These are phyloP conservation scores for Syzygium grande DNA, from an alignment of 345 rosid genomes.

Conservation along the genomic window DNA sequence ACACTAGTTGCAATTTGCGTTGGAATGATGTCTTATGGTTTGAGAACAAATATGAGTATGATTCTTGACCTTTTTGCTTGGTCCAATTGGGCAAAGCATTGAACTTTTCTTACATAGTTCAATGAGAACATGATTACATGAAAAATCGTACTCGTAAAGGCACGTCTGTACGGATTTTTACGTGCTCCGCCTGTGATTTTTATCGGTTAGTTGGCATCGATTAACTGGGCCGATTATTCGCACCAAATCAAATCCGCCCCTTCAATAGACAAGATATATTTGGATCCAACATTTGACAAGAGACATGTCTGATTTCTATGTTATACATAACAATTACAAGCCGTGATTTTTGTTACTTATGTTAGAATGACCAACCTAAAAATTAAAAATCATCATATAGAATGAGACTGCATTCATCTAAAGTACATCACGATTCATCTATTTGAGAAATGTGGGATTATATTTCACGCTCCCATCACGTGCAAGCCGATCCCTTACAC, in stretches of 20 bases:
- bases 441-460: neutral
- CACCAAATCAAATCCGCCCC: neutral
- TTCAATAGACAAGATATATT: neutral
- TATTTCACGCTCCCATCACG: accelerated
- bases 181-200: neutral
- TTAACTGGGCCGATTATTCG: neutral
- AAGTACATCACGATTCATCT: neutral
- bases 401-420: neutral
- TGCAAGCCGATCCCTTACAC: neutral
- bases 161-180: neutral
- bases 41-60: neutral
- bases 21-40: neutral
- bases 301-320: neutral
- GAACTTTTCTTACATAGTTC: neutral
- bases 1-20: neutral
- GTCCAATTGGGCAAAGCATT: neutral
- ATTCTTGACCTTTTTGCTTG: neutral
- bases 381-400: neutral
- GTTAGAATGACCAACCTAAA: neutral
- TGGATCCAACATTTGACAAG: neutral
- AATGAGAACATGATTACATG: neutral
- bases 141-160: neutral
- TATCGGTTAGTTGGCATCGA: neutral
- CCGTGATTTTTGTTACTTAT: too few species aligned
- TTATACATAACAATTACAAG: too few species aligned